Conservation (phyloP, 2,329 filamentous ascomycete genomes). For the Neopestalotiopsis rosae region DNA sequence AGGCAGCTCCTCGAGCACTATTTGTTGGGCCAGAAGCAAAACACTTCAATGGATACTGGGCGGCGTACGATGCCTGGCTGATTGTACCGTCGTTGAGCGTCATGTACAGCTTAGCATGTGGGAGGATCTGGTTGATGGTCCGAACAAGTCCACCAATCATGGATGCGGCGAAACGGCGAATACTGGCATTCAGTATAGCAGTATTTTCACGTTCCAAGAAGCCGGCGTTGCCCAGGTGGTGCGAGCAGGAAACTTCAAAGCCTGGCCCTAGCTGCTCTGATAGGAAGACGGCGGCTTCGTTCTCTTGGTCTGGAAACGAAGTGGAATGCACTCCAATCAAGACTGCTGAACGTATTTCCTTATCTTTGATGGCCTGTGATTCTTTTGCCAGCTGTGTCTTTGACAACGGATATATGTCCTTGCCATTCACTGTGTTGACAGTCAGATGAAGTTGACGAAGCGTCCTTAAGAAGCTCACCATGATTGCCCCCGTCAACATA, state of each 20-base stretch:
- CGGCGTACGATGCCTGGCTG: conserved; percentile 57
- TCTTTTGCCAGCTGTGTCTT: not conserved
- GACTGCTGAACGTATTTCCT: not conserved
- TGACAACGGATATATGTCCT: not conserved
- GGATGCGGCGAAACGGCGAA: conserved; percentile 60
- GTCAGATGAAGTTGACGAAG: not conserved
- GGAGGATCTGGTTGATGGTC: conserved; percentile 53
- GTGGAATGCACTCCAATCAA: not conserved
- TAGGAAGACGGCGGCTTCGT: conserved; percentile 2
- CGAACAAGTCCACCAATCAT: conserved; percentile 62
- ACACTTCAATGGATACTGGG: conserved; percentile 62
- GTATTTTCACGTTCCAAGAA: conserved; percentile 70
- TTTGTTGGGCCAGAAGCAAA: conserved; percentile 70
- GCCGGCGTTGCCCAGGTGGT: conserved; percentile 57
- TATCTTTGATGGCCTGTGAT: not conserved
- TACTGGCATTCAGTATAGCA: conserved; percentile 67
- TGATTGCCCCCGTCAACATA: not conserved
- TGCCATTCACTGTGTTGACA: not conserved
- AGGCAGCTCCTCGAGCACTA: conserved; percentile 67
- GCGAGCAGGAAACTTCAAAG: conserved; percentile 54
- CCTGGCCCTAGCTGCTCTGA: conserved; percentile 29
- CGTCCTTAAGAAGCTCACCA: not conserved
- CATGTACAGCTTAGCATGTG: conserved; percentile 62
- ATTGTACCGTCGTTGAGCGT: conserved; percentile 70
- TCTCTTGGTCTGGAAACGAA: conserved; percentile 1